phyloP scores from a whole-genome alignment of 768 basidiomycete species.

The Russula earlei region DNA sequence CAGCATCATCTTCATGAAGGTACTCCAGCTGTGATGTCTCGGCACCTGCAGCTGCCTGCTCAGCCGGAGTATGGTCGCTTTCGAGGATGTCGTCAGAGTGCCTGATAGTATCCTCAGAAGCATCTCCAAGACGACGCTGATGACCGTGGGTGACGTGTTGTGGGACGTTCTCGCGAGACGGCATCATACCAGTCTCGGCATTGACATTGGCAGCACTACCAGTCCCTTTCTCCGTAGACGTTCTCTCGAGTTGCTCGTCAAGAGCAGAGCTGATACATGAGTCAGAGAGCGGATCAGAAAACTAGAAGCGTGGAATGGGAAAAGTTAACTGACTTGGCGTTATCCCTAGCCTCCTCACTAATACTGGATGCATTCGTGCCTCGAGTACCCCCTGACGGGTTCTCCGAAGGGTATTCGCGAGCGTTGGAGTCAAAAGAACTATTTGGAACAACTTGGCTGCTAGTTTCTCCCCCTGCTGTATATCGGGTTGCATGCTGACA shows the following conservation, averaged over 20 bases:
- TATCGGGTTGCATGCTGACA: slow-evolving; percentile 31
- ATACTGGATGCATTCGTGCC: slow-evolving; percentile 2
- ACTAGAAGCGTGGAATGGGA: background rate
- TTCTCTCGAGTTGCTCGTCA: background rate
- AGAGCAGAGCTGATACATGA: background rate
- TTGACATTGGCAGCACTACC: slow-evolving; percentile 31
- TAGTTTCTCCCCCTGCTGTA: slow-evolving; percentile 26
- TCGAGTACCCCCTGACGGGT: slow-evolving; percentile 2
- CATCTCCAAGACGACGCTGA: slow-evolving; percentile 74
- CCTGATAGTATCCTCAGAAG: slow-evolving; percentile 69
- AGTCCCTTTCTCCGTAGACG: slow-evolving; percentile 7
- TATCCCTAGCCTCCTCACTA: slow-evolving; percentile 5
- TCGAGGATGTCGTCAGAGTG: slow-evolving; percentile 77
- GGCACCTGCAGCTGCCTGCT: slow-evolving; percentile 28
- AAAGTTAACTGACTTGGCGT: slow-evolving; percentile 2
- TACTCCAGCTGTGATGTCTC: slow-evolving; percentile 61
- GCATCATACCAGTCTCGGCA: slow-evolving; percentile 36
- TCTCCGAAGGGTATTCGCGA: slow-evolving; percentile 1
- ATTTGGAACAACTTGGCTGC: slow-evolving; percentile 8
- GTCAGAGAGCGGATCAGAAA: background rate
- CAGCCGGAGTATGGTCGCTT: slow-evolving; percentile 27
- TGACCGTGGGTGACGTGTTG: slow-evolving; percentile 30
- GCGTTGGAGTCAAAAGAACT: background rate
- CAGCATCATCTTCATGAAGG: slow-evolving; percentile 55
- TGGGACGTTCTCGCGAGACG: slow-evolving; percentile 32